Evolutionary conservation across 1,284 basidiomycete species (phyloP), one percentile per base, ranked within the genome.

Genomic region (Apiotrichum gracile): DNA sequence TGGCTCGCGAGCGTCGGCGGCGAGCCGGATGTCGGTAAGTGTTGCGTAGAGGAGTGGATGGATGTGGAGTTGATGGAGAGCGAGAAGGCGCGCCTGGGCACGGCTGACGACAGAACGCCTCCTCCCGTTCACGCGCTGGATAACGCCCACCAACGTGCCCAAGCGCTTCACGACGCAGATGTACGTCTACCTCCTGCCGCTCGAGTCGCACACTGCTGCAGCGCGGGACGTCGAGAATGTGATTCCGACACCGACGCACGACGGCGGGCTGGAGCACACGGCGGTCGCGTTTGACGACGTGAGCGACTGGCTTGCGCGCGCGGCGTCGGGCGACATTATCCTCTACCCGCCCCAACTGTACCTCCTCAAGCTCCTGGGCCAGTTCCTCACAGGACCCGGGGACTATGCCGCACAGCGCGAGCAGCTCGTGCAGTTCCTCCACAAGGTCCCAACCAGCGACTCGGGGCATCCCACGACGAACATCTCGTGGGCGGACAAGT

Each of bases 61-160:
- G 38, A 13, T 21, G 38, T 5, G n/a, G n/a, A n/a, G n/a, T n/a
- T n/a, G n/a, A n/a, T n/a, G n/a, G n/a, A n/a, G n/a, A n/a, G n/a
- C n/a, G n/a, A n/a, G n/a, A n/a, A n/a, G n/a, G 19, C 19, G 3
- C 2, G 21, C 14, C 38, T 13, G 8, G 38, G 9, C 7, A 13
- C 3, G 4, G 21, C 37, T 46, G 26, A 47, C 33, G 7, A 5
- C 46, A 58, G 57, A 55, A 33, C 38, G 41, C 19, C 41, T 59
- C 17, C 31, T 59, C n/a, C 53, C 57, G 9, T 55, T 59, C 34
- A 59, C 57, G n/a, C 57, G 57, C 47, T 59, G 57, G 57, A 52
- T 59, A 16, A 59, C 57, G 21, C 57, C 57, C 0, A 49, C 54
- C 7, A 50, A 31, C 16, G 51, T 54, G 35, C 53, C 57, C 13